These are phyloP conservation scores for Hypoxylon sp. DNA, from an alignment of 2,329 filamentous ascomycete genomes.

Conservation along the genomic window DNA sequence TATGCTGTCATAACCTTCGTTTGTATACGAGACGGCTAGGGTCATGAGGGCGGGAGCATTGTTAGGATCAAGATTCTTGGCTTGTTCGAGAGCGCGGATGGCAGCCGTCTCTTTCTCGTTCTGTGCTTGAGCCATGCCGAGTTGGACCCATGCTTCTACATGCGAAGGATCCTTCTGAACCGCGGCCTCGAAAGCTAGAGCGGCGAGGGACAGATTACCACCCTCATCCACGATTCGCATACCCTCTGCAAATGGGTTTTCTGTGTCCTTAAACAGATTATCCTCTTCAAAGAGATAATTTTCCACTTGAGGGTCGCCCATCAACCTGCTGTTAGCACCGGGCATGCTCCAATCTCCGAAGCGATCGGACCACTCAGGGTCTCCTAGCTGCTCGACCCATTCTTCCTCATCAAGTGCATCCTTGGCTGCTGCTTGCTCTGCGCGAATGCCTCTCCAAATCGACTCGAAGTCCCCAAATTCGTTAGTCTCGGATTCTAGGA, in stretches of 20 bases:
- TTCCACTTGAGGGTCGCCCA: slow-evolving; percentile 82
- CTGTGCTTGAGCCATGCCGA: slow-evolving; percentile 94
- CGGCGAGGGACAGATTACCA: slow-evolving; percentile 92
- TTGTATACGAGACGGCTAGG: slow-evolving; percentile 95
- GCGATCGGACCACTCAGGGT: slow-evolving; percentile 81
- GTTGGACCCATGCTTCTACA: slow-evolving; percentile 91
- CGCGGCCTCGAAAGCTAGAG: slow-evolving; percentile 94
- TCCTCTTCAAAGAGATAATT: slow-evolving; percentile 96
- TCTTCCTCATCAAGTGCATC: slow-evolving; percentile 74
- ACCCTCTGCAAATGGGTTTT: slow-evolving; percentile 92
- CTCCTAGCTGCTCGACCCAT: slow-evolving; percentile 78
- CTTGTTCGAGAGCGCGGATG: slow-evolving; percentile 92
- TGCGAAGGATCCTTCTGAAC: slow-evolving; percentile 91
- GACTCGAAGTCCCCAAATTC: slow-evolving; percentile 91
- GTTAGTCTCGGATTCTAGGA: slow-evolving; percentile 77
- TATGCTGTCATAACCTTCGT: slow-evolving; percentile 97
- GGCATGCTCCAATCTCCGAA: slow-evolving; percentile 75
- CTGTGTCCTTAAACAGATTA: slow-evolving; percentile 86
- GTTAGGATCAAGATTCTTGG: slow-evolving; percentile 86
- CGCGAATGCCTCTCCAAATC: slow-evolving; percentile 87
- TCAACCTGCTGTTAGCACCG: slow-evolving; percentile 56
- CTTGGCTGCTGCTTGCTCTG: slow-evolving; percentile 79
- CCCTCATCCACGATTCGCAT: slow-evolving; percentile 93
- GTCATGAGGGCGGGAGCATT: slow-evolving; percentile 95
- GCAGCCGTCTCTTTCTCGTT: slow-evolving; percentile 99